A percentile compares a stretch with the other conserved stretches of the same genome.
These are phyloP conservation scores for Oropetium thomaeum DNA, from an alignment of 176 grass and related monocot species.

Conservation along the genomic window DNA sequence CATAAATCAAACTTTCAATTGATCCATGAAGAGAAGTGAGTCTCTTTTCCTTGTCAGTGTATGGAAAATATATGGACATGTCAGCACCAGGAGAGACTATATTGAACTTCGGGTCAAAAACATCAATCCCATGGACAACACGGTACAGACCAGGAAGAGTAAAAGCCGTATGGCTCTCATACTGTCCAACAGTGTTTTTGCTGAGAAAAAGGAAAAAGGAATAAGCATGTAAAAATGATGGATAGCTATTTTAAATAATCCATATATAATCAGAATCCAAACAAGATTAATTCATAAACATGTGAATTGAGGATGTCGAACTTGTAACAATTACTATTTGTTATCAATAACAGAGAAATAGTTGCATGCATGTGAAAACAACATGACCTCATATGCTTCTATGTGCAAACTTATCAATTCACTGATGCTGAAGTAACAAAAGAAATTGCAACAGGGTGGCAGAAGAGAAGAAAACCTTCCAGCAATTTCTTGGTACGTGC, in stretches of 20 bases:
- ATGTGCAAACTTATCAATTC: neutral
- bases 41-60: constrained; percentile 66
- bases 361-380: neutral
- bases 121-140: constrained; percentile 89
- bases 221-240: neutral
- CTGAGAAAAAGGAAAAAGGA: constrained; percentile 40
- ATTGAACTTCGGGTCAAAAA: constrained; percentile 99
- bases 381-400: neutral
- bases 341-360: neutral
- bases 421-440: neutral
- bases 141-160: constrained; percentile 82
- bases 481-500: constrained; percentile 97
- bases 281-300: constrained; percentile 25
- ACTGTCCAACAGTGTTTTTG: constrained; percentile 96
- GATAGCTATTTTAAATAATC: neutral
- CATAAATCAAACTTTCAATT: constrained; percentile 75
- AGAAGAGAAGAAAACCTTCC: constrained; percentile 73
- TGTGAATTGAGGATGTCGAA: neutral
- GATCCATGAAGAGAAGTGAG: constrained; percentile 87
- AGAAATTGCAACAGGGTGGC: neutral
- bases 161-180: constrained; percentile 88
- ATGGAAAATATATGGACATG: constrained; percentile 88
- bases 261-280: neutral
- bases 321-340: neutral
- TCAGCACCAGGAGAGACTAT: constrained; percentile 94